Conservation (phyloP, 2,329 filamentous ascomycete genomes). For the Pyrenophora graminea region DNA sequence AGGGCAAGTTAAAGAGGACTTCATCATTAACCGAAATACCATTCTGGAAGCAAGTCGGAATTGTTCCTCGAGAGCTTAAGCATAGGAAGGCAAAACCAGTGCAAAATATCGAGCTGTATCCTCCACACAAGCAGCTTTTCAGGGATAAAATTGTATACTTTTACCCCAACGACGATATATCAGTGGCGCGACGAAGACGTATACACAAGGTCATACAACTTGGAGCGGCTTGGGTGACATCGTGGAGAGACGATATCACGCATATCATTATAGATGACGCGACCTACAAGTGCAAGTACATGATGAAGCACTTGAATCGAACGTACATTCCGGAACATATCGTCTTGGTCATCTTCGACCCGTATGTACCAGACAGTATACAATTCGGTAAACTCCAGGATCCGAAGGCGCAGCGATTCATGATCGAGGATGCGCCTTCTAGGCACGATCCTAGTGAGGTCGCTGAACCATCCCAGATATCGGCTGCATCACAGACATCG, state of each 20-base stretch:
- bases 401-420: slow-evolving; percentile 63
- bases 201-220: slow-evolving; percentile 69
- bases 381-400: slow-evolving; percentile 51
- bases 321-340: slow-evolving; percentile 33
- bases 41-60: slow-evolving; percentile 36
- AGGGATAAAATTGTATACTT: slow-evolving; percentile 58
- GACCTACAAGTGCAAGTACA: slow-evolving; percentile 63
- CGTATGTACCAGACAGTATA: slow-evolving; percentile 52
- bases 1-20: slow-evolving; percentile 25
- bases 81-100: slow-evolving; percentile 36
- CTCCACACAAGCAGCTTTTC: slow-evolving; percentile 42
- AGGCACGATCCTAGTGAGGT: slow-evolving; percentile 1
- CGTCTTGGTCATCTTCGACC: slow-evolving; percentile 55
- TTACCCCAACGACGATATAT: slow-evolving; percentile 77
- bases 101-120: slow-evolving; percentile 37
- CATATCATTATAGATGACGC: slow-evolving; percentile 79
- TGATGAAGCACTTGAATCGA: slow-evolving; percentile 61
- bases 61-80: slow-evolving; percentile 37
- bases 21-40: slow-evolving; percentile 30
- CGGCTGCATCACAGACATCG: slow-evolving; percentile 42
- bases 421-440: slow-evolving; percentile 56
- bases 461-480: slow-evolving; percentile 5
- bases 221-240: slow-evolving; percentile 72
- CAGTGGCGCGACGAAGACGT: slow-evolving; percentile 67
- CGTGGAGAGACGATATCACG: slow-evolving; percentile 63